Evolutionary conservation across 768 basidiomycete species (phyloP).

Genomic region (Termitomyces sp.): DNA sequence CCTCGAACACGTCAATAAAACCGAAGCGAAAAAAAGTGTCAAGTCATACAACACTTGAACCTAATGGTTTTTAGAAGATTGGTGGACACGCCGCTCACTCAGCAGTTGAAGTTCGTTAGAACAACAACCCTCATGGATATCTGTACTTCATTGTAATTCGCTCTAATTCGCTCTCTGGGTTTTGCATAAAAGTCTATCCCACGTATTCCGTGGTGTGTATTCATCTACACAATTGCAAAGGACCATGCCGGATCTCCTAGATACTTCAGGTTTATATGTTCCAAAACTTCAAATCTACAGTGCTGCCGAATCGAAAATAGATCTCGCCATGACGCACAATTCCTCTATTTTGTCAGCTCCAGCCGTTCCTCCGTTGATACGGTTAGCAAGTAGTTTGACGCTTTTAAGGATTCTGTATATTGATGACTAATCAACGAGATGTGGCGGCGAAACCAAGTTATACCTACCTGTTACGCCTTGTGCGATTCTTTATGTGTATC

Average conservation of each 20-base stretch:
- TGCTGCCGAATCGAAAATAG: conserved; percentile 7
- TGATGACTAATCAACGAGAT: neutral
- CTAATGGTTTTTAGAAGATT: neutral
- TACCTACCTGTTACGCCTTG: conserved; percentile 43
- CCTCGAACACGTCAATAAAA: conserved; percentile 20
- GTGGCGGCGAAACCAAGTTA: neutral
- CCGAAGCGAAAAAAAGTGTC: conserved; percentile 34
- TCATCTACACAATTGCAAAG: neutral
- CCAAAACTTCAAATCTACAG: conserved; percentile 1
- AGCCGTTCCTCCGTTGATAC: neutral
- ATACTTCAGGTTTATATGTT: conserved; percentile 1
- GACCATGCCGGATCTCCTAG: neutral
- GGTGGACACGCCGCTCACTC: neutral
- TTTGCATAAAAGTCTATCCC: neutral
- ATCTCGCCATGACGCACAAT: conserved; percentile 7
- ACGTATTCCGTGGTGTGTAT: neutral
- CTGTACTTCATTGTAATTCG: neutral
- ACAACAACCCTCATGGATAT: neutral
- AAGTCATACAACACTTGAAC: conserved; percentile 28
- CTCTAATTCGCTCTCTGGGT: neutral
- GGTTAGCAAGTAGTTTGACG: conserved; percentile 7
- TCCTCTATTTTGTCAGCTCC: conserved; percentile 2
- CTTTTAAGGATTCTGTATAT: conserved; percentile 9
- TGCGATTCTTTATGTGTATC: conserved; percentile 41
- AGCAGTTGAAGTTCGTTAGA: neutral